These are phyloP conservation scores for Chrysanthemum makinoi DNA, from an alignment of 129 eudicot genomes.

Conservation along the genomic window DNA sequence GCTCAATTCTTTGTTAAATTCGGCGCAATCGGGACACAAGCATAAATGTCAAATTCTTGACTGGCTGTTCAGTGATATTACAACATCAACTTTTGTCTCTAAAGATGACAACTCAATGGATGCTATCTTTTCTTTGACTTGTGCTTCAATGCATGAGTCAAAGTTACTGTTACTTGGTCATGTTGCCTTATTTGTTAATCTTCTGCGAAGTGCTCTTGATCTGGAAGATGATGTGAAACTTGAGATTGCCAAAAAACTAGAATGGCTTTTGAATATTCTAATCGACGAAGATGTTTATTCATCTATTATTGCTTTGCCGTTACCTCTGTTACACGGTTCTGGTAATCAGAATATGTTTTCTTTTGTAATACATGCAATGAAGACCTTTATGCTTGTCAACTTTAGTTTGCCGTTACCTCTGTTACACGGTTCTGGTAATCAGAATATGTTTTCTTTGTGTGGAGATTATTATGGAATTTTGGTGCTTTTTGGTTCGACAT, in stretches of 20 bases:
- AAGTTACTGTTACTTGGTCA: no score
- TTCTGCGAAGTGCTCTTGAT: constrained; percentile 67
- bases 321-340: constrained; percentile 43
- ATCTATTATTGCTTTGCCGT: constrained; percentile 49
- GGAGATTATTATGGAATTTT: constrained; percentile 77
- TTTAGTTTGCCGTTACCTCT: no score
- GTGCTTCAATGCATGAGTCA: no score
- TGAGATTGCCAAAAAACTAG: constrained; percentile 65
- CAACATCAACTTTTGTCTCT: constrained; percentile 8
- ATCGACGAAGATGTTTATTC: constrained; percentile 63
- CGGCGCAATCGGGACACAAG: constrained; percentile 51
- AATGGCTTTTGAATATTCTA: constrained; percentile 55
- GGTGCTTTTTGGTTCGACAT: constrained; percentile 67
- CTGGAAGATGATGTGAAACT: constrained; percentile 59
- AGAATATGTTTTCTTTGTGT: constrained; percentile 74
- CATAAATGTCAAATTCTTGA: constrained; percentile 66
- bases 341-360: constrained; percentile 51
- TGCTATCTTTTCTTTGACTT: constrained; percentile 44
- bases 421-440: no score
- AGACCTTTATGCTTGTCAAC: no score
- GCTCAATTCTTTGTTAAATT: constrained; percentile 51
- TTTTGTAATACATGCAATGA: constrained; percentile 55
- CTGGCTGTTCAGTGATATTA: constrained; percentile 54
- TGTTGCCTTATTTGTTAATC: no score
- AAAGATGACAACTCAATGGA: constrained; percentile 19